Evolutionary conservation across 441 rosid genomes (phyloP), one percentile per base, ranked within the genome.

Genomic region (Sinapis alba): DNA sequence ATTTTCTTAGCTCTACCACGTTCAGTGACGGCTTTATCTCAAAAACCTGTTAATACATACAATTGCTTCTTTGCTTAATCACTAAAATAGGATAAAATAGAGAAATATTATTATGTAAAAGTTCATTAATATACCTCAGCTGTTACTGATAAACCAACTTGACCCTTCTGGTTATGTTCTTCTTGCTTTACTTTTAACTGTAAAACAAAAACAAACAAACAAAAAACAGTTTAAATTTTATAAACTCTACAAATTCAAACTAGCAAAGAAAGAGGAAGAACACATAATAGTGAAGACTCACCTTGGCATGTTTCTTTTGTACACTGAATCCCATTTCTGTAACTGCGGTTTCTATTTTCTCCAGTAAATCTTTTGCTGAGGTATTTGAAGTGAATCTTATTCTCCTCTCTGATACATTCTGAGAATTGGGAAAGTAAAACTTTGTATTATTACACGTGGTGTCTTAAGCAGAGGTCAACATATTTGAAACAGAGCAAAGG

Each of bases 391-490:
- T 89, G 73, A 96, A 96, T 77, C 98, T 89, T 79, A 91, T 87
- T 80, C 89, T 96, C 85, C 99, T 89, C 82, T 96, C 96, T 6
- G 99, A 93, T 68, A 90, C 83, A 73, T 90, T 88, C 99, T 96
- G 72, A 18, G 2, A 58, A 64, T 30, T 23, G 23, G 23, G 23
- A 78, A 62, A 66, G n/a, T 24, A 26, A 1, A 18, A 28, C 2
- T 3, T 7, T 27, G 7, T 5, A 12, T 34, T 7, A 23, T 66
- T 67, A 60, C 28, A 51, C 41, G 60, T 64, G 34, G 20, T 47
- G 18, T 59, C 57, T 47, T 12, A 65, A 70, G 45, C 15, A 77
- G 34, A 65, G 68, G 38, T 30, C 45, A 57, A 57, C 45, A 10
- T 57, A 3, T 65, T 65, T 58, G 57, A 59, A 43, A 53, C 61